These are phyloP conservation scores for Geosmithia putterillii DNA, from an alignment of 2,329 filamentous ascomycete species.

Conservation along the genomic window DNA sequence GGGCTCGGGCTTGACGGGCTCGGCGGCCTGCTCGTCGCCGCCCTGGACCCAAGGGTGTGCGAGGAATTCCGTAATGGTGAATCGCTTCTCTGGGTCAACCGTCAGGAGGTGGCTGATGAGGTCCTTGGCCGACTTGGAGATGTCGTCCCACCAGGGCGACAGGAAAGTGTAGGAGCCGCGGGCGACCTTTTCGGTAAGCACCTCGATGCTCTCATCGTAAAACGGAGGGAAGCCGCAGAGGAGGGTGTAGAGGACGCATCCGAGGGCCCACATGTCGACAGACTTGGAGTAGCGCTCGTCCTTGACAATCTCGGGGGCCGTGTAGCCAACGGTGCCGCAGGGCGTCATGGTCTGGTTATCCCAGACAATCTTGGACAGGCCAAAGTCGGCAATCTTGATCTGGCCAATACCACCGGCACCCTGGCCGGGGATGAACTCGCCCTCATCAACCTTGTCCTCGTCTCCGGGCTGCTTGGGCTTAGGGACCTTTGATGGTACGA, in stretches of 20 bases:
- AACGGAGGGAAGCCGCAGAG: constrained; percentile 97
- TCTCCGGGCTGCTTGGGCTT: constrained; percentile 78
- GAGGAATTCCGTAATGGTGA: constrained; percentile 85
- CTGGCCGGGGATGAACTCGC: constrained; percentile 72
- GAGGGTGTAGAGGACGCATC: constrained; percentile 91
- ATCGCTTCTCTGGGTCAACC: constrained; percentile 90
- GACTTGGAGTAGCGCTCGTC: constrained; percentile 98
- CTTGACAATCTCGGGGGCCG: constrained; percentile 96
- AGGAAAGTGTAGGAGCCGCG: constrained; percentile 95
- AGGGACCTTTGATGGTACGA: constrained; percentile 67
- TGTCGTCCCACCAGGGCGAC: constrained; percentile 98
- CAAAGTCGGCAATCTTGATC: constrained; percentile 98
- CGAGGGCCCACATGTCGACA: constrained; percentile 98
- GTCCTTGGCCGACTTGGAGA: constrained; percentile 89
- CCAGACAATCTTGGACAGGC: constrained; percentile 96
- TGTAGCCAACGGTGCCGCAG: constrained; percentile 97
- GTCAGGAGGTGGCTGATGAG: constrained; percentile 86
- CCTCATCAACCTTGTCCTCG: constrained; percentile 94
- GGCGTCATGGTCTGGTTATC: constrained; percentile 97
- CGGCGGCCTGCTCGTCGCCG: constrained; percentile 23
- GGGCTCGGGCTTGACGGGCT: constrained; percentile 43
- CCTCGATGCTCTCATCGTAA: constrained; percentile 95
- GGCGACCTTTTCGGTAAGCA: constrained; percentile 94
- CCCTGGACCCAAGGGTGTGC: constrained; percentile 86
- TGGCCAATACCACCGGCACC: constrained; percentile 83